A percentile compares a stretch with the other conserved stretches of the same genome.
phyloP scores from a whole-genome alignment of 768 basidiomycete genomes.

The Galerina sulciceps region DNA sequence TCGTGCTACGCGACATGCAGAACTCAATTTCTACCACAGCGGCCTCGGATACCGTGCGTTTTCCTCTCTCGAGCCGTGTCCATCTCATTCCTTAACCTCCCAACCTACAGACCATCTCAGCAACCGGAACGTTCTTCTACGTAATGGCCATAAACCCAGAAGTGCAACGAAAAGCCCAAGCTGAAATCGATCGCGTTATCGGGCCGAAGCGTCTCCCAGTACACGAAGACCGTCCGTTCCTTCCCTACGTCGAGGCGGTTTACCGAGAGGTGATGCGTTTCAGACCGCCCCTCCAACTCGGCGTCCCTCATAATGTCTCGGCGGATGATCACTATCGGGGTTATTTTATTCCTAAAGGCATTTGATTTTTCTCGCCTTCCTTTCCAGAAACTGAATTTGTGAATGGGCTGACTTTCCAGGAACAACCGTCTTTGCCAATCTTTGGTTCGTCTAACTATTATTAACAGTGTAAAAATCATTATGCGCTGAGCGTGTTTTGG shows the following conservation, averaged over 20 bases:
- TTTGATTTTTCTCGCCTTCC: conserved; percentile 2
- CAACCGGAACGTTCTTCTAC: conserved; percentile 28
- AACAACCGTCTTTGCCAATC: not conserved
- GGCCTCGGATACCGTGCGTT: too few relatives aligned
- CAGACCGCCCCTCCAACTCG: not conserved
- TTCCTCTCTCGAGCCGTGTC: too few relatives aligned
- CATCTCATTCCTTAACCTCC: too few relatives aligned
- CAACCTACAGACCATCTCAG: conserved; percentile 20
- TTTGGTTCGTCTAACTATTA: not conserved
- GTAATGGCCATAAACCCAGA: conserved; percentile 34
- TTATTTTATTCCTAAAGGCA: conserved; percentile 33
- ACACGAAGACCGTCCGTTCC: conserved; percentile 26
- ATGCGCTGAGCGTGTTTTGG: too few relatives aligned
- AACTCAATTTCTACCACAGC: too few relatives aligned
- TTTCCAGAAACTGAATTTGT: not conserved
- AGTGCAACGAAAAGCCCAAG: conserved; percentile 35
- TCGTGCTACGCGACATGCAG: too few relatives aligned
- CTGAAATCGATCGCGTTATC: conserved; percentile 36
- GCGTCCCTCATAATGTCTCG: not conserved
- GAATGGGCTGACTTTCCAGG: not conserved
- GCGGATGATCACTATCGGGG: conserved; percentile 35
- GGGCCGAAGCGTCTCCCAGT: conserved; percentile 33
- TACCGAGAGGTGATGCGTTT: conserved; percentile 10
- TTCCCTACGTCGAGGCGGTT: conserved; percentile 33
- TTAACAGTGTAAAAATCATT: too few relatives aligned